Evolutionary conservation across 345 rosid species (phyloP).

Genomic region (Dipteronia dyeriana): DNA sequence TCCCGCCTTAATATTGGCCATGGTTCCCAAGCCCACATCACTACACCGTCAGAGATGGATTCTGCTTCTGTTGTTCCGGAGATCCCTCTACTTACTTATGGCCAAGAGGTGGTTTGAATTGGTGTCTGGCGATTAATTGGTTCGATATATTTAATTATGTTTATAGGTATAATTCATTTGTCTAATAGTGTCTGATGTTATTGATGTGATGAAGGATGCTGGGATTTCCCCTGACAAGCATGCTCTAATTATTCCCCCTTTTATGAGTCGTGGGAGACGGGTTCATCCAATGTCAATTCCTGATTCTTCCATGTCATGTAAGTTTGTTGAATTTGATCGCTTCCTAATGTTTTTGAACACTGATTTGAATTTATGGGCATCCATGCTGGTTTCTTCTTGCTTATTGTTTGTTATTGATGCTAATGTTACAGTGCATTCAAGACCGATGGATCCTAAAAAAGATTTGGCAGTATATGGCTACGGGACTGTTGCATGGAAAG

Average conservation of each 20-base stretch:
- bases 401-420: slow-evolving; percentile 18
- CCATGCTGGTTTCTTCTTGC: not conserved
- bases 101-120: slow-evolving; percentile 56
- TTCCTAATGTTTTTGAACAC: not conserved
- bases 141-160: not conserved
- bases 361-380: slow-evolving; percentile 6
- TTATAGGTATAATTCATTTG: not conserved
- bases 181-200: slow-evolving; percentile 1
- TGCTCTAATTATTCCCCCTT: slow-evolving; percentile 78
- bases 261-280: slow-evolving; percentile 49
- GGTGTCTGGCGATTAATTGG: too few relatives aligned
- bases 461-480: slow-evolving; percentile 87
- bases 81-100: slow-evolving; percentile 71
- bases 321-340: slow-evolving; percentile 25
- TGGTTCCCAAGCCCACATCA: slow-evolving; percentile 29
- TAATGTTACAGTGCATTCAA: slow-evolving; percentile 62
- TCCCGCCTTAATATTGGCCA: slow-evolving; percentile 52
- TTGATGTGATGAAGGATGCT: slow-evolving; percentile 45
- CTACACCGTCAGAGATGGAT: slow-evolving; percentile 52
- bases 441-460: slow-evolving; percentile 84
- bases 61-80: slow-evolving; percentile 53
- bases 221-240: slow-evolving; percentile 75
- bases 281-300: slow-evolving; percentile 52
- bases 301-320: slow-evolving; percentile 62
- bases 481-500: slow-evolving; percentile 95